Evolutionary conservation across 352 stramenopile genomes (phyloP).

Genomic region (Phytophthora cajani): DNA sequence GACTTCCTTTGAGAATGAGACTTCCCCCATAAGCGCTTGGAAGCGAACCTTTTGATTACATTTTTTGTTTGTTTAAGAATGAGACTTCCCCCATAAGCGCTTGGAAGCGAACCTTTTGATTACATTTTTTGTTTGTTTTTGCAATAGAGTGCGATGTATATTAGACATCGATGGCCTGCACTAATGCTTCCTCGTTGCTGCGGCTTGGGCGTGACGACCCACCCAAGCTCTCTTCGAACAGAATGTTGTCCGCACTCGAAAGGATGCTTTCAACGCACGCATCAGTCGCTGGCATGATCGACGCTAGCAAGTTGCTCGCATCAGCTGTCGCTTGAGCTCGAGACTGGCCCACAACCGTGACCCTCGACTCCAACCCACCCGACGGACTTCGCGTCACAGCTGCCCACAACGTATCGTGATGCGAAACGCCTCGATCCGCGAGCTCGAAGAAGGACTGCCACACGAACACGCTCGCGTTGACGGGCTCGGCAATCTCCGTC

Average conservation of each 20-base stretch:
- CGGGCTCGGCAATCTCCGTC: too few relatives aligned
- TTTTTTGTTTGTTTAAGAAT: not conserved
- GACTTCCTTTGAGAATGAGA: too few relatives aligned
- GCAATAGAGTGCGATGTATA: not conserved
- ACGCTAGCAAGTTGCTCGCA: not conserved
- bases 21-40: not conserved
- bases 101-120: not conserved
- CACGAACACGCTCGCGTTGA: too few relatives aligned
- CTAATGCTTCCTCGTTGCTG: not conserved
- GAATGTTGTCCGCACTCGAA: constrained; percentile 20
- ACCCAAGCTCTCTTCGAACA: constrained; percentile 14
- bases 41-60: not conserved
- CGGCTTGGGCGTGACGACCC: not conserved
- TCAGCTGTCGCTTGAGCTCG: not conserved
- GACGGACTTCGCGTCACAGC: constrained; percentile 14
- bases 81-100: not conserved
- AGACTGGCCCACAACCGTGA: constrained; percentile 24
- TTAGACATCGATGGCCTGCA: constrained; percentile 5
- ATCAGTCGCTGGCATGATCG: constrained; percentile 12
- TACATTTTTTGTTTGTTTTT: not conserved
- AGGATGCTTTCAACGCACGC: constrained; percentile 21
- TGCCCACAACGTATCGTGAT: constrained; percentile 22
- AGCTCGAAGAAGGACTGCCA: constrained; percentile 17
- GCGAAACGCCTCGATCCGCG: not conserved
- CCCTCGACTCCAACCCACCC: constrained; percentile 4